Percentiles rank a stretch among this genome's conserved stretches.
Conservation (phyloP, 345 rosid genomes). For the Melaleuca quinquenervia region DNA sequence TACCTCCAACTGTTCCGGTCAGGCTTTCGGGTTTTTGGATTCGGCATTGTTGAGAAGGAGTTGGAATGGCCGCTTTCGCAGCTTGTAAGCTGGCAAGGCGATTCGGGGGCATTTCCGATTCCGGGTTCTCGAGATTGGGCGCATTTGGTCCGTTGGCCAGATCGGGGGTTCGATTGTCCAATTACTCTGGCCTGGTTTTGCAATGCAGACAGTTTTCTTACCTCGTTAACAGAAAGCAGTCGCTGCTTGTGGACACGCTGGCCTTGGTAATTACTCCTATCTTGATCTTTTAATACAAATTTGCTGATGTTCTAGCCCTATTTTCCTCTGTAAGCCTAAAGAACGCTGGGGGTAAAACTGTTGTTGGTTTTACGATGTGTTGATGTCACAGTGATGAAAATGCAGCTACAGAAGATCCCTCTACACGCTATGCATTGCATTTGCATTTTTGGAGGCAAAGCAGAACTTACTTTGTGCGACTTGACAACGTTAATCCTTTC, state of each 20-base stretch:
- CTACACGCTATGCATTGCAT: no score
- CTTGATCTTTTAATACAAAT: not conserved
- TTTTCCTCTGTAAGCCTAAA: not conserved
- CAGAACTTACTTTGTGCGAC: not conserved
- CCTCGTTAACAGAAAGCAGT: constrained; percentile 53
- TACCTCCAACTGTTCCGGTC: not conserved
- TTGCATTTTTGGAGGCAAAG: no score
- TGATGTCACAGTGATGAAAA: no score
- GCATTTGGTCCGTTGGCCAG: constrained; percentile 1
- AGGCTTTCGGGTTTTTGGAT: not conserved
- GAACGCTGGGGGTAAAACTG: not conserved
- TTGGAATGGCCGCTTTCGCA: constrained; percentile 1
- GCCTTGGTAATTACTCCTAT: constrained; percentile 46
- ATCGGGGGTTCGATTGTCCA: not conserved
- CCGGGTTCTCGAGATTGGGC: constrained; percentile 17
- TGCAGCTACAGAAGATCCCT: no score
- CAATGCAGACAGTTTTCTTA: constrained; percentile 37
- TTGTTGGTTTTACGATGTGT: no score
- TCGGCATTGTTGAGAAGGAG: not conserved
- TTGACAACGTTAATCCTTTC: not conserved
- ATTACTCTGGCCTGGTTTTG: constrained; percentile 4
- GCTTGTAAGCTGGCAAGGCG: not conserved
- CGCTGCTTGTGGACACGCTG: constrained; percentile 79
- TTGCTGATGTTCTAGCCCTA: not conserved
- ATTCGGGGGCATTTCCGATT: not conserved